Evolutionary conservation across 2,329 filamentous ascomycete genomes (phyloP), one percentile per base, ranked within the genome.

Genomic region (Botrytis squamosa): DNA sequence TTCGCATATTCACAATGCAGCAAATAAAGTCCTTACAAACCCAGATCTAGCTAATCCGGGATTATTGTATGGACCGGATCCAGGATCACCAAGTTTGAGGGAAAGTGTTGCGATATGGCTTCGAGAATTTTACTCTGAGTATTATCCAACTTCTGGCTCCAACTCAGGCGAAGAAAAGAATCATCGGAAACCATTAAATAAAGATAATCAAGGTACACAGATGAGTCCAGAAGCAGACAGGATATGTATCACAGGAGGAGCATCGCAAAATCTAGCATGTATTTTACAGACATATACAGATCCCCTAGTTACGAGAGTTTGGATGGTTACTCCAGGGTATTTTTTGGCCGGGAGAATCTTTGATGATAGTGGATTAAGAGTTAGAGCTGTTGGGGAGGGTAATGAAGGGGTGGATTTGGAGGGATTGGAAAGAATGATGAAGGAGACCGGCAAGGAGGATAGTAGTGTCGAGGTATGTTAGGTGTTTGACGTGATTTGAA

Each of bases 341-440:
- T 92, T 93, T 82, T 85, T 97, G n/a, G 92, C 91, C 0, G 94
- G 92, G 79, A 87, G 91, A n/a, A 93, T 97, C 73, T 94, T 97
- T 79, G 90, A 92, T 74, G 95, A 98, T 82, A 86, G 90, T 8
- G 92, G 93, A 1, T 94, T 97, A 5, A 88, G 90, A 52, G 80
- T 97, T 80, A 86, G 86, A 68, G 91, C 90, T 2, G 87, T 95
- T 20, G 91, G 91, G 0, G 94, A 97, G 83, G 93, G 95, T 79
- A 88, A 88, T 0, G 89, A 93, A 79, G 94, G 94, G 0, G 84
- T 97, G 57, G 90, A 97, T 81, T 81, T 97, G 38, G 87, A 84
- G 1, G 88, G 83, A 73, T 82, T 94, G 64, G 85, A 87, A 75
- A 80, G 49, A 29, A 63, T 66, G 44, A 62, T 80, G 75, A 57